A percentile compares a stretch with the other conserved stretches of the same genome.
These are phyloP conservation scores for Acanthamoeba sp. DNA, from an alignment of 208 protist species.

Conservation along the genomic window DNA sequence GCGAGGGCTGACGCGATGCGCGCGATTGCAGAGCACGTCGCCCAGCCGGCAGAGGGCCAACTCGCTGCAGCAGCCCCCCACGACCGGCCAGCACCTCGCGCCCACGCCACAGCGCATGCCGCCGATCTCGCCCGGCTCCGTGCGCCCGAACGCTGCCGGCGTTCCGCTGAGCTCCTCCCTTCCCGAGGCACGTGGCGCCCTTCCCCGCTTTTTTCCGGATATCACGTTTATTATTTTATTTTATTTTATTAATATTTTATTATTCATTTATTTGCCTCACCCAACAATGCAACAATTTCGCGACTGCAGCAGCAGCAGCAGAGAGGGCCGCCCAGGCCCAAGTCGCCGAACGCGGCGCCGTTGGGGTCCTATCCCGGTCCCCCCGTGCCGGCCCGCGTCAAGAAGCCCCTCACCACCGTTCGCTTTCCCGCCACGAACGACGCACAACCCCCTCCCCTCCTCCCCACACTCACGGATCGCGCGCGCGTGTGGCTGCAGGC, in stretches of 20 bases:
- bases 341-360: not conserved
- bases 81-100: not conserved
- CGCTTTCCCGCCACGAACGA: not conserved
- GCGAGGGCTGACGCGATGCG: no score
- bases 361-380: not conserved
- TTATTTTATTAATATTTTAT: not conserved
- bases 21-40: not conserved
- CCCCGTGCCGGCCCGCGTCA: not conserved
- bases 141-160: not conserved
- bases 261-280: not conserved
- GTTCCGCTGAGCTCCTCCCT: not conserved
- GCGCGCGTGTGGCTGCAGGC: not conserved
- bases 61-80: not conserved
- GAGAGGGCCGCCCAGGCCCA: not conserved
- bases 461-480: no score
- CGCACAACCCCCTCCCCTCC: no score
- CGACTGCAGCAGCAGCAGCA: no score
- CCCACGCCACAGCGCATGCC: not conserved
- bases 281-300: no score
- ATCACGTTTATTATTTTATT: not conserved
- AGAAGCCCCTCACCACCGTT: not conserved
- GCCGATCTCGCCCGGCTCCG: not conserved
- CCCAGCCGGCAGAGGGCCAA: not conserved
- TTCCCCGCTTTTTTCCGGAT: not conserved
- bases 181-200: not conserved